Evolutionary conservation across 2,329 filamentous ascomycete species (phyloP), one percentile per base, ranked within the genome.

Genomic region (Claviceps humidiphila): DNA sequence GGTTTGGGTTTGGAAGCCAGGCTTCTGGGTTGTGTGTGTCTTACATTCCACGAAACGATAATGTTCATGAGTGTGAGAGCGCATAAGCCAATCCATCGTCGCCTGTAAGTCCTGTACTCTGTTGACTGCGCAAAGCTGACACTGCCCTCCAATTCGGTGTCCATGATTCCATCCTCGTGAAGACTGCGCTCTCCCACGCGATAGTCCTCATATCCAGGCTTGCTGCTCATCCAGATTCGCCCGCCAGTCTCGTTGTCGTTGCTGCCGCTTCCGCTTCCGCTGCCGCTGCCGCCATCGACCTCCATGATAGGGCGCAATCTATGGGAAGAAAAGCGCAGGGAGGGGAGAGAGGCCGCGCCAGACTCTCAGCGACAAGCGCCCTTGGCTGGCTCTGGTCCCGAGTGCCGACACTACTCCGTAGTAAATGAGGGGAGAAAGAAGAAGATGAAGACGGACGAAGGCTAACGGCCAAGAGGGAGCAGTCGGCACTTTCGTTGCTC

Each of bases 31-130:
- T 40, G 37, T 14, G 26, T 14, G 37, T n/a, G 13, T 34, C 88
- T 75, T 77, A 93, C 88, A 78, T 94, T 89, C 91, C 91, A 97
- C 63, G 87, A 94, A 43, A 95, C 85, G 55, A 97, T 81, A 52
- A 96, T 84, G 65, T 97, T 98, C 69, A 97, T 74, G 61, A 97
- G 69, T 6, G 89, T 85, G 63, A 97, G 70, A 68, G 95, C 87
- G 22, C 79, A 70, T 50, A 98, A 73, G 1, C 93, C 93, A 65
- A 95, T 87, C 82, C 89, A 98, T 45, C 93, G 79, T 62, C 89
- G 79, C 69, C 86, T 91, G 66, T 97, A 97, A 11, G 70, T 72
- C 51, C 66, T 66, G 52, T 72, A 73, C 54, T 64, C 61, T n/a
- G 56, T 60, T 20, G 63, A 58, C 9, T 56, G 52, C 30, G 60